Percentiles rank a stretch among this genome's conserved stretches.
These are phyloP conservation scores for Prinsepia uniflora DNA, from an alignment of 306 rosid genomes.

Conservation along the genomic window DNA sequence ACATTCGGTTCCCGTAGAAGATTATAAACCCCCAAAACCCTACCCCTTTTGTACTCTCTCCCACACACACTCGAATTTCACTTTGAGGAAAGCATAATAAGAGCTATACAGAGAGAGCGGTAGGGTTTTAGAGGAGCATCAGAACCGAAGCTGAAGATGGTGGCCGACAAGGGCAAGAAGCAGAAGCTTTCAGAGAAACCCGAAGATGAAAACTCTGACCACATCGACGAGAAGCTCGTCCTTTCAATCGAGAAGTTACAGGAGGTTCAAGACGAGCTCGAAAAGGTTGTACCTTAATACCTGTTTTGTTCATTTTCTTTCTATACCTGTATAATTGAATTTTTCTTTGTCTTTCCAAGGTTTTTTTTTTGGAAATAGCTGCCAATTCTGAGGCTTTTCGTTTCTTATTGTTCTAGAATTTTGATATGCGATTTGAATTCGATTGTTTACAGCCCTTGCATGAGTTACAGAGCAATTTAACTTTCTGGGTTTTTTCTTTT, in stretches of 20 bases:
- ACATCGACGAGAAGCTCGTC: slow-evolving; percentile 66
- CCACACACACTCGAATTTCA: background rate
- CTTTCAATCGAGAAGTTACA: slow-evolving; percentile 77
- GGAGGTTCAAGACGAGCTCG: slow-evolving; percentile 90
- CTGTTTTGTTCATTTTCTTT: background rate
- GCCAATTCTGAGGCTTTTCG: background rate
- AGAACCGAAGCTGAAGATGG: slow-evolving; percentile 40
- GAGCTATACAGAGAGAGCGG: slow-evolving; percentile 15
- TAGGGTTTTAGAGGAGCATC: slow-evolving; percentile 55
- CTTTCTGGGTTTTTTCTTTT: background rate
- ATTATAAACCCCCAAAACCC: slow-evolving; percentile 62
- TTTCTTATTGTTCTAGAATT: background rate
- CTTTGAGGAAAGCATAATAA: background rate
- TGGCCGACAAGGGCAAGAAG: slow-evolving; percentile 64
- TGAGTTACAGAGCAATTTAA: background rate
- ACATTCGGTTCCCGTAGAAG: background rate
- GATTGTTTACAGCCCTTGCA: background rate
- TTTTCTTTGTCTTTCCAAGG: background rate
- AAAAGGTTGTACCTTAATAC: slow-evolving; percentile 45
- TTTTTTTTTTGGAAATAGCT: background rate
- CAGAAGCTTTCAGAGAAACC: slow-evolving; percentile 44
- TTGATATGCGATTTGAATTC: background rate
- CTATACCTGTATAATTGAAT: background rate
- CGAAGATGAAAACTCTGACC: slow-evolving; percentile 47
- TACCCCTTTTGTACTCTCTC: slow-evolving; percentile 26